phyloP scores from a whole-genome alignment of 805 yeast genomes.

The Cyberlindnera sargentensis region DNA sequence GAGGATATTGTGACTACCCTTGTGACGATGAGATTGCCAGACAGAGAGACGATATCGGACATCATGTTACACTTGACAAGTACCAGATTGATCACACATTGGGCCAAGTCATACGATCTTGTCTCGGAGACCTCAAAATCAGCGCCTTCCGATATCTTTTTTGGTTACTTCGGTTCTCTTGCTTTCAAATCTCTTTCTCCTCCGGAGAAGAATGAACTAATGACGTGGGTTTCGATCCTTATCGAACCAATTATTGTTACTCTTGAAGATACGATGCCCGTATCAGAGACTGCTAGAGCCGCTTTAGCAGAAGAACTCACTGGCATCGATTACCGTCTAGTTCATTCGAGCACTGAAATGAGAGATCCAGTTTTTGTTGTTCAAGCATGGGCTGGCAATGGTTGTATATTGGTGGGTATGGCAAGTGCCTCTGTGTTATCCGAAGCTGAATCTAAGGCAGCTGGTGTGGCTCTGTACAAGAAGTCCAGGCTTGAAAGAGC shows the following conservation, averaged over 20 bases:
- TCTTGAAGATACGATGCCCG: not conserved
- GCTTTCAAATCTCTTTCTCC: not conserved
- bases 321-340: not conserved
- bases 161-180: conserved; percentile 3
- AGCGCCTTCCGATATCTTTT: conserved; percentile 1
- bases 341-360: not conserved
- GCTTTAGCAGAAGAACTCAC: not conserved
- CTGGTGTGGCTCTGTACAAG: not conserved
- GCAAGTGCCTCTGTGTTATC: not conserved
- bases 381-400: conserved; percentile 2
- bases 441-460: conserved; percentile 4
- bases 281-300: not conserved
- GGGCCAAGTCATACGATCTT: conserved; percentile 1
- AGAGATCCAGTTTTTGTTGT: not conserved
- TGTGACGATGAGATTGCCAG: conserved; percentile 1
- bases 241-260: conserved; percentile 6
- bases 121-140: not conserved
- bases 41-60: not conserved
- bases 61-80: not conserved
- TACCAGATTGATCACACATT: not conserved
- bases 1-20: conserved; percentile 2
- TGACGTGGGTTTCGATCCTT: not conserved
- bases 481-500: not conserved
- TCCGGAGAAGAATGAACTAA: not conserved
- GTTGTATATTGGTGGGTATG: conserved; percentile 1